Evolutionary conservation across 129 eudicot genomes (phyloP), one percentile per base, ranked within the genome.

Genomic region (Centella asiatica): DNA sequence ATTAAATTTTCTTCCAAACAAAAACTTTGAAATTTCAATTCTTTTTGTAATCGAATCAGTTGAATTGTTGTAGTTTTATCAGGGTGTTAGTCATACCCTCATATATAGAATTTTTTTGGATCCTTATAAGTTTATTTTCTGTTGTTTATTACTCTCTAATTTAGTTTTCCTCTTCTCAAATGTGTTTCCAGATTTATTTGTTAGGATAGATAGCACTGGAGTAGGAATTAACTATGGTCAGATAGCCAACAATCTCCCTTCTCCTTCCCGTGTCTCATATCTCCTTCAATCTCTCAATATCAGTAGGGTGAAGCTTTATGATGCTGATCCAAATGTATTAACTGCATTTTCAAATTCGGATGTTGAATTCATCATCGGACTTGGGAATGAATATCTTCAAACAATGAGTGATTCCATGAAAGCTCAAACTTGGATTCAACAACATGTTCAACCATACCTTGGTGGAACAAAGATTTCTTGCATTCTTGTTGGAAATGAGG

Each of bases 191-290:
- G 95, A 72, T 55, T 80, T 65, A 55, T 64, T 63, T 62, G 34
- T 67, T 14, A 69, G 79, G 1, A 76, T 65, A 66, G 64, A 54
- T 19, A 40, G 87, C 85, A 57, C 80, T 55, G 93, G 92, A 72
- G 79, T 88, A 34, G 97, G 97, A 48, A 85, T 89, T 17, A 89
- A 89, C 80, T 89, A 89, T 54, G 97, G 97, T 48, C 76, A 85
- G 36, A 80, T 89, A 1, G 95, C 97, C 10, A 80, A 85, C 78
- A 85, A 89, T 75, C 88, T 89, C 18, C 88, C 90, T 50, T 20
- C 97, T 32, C 95, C 90, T 6, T 55, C 88, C 20, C 82, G 85
- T 6, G 97, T 85, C 40, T 64, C 84, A 14, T 28, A 17, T 24
- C 83, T 89, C 48, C 88, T 89, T 40, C 52, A 45, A 62, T 82